Evolutionary conservation across 202 grass and related monocot genomes (phyloP).

Genomic region (Zizania palustris): DNA sequence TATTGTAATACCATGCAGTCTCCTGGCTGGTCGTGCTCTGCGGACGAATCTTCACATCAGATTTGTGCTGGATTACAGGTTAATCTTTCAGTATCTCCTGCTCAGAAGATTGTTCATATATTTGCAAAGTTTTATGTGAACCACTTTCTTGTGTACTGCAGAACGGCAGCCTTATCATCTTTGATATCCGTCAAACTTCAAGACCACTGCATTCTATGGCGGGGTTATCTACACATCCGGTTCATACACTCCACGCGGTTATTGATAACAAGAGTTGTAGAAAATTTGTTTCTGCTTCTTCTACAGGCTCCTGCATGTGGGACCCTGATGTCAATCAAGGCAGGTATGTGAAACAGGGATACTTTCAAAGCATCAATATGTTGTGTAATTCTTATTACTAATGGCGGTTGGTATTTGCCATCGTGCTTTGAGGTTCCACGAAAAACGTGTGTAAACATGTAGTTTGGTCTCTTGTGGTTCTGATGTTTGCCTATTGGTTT

Average conservation of each 20-base stretch:
- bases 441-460: neutral
- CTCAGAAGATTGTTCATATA: slow-evolving; percentile 35
- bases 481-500: slow-evolving; percentile 4
- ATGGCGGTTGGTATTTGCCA: neutral
- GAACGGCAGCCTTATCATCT: slow-evolving; percentile 73
- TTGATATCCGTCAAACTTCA: slow-evolving; percentile 69
- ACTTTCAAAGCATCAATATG: neutral
- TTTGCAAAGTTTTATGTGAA: slow-evolving; percentile 27
- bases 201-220: slow-evolving; percentile 53
- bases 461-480: neutral
- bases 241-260: slow-evolving; percentile 75
- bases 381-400: neutral
- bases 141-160: slow-evolving; percentile 37
- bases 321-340: slow-evolving; percentile 47
- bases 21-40: slow-evolving; percentile 84
- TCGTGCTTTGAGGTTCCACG: neutral
- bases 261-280: slow-evolving; percentile 46
- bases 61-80: slow-evolving; percentile 93
- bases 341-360: slow-evolving; percentile 12
- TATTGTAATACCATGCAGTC: slow-evolving; percentile 44
- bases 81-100: slow-evolving; percentile 17
- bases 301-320: slow-evolving; percentile 78
- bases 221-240: slow-evolving; percentile 59
- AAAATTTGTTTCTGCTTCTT: slow-evolving; percentile 78
- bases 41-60: slow-evolving; percentile 42